These are phyloP conservation scores for Xylaria sp. DNA, from an alignment of 2,329 filamentous ascomycete species.

Conservation along the genomic window DNA sequence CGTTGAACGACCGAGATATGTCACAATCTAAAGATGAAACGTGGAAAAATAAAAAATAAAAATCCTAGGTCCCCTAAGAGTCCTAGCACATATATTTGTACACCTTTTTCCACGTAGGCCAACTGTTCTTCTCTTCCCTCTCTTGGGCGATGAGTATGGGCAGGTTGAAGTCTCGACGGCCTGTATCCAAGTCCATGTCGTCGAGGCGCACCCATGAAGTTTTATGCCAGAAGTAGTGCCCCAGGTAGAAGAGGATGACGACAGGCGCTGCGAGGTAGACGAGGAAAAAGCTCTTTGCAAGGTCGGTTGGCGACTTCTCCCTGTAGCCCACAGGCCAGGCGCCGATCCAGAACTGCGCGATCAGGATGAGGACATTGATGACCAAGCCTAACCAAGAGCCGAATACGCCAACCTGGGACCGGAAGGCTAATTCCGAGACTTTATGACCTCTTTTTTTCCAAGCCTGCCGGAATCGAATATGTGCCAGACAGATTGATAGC, in stretches of 20 bases:
- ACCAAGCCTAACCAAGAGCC: conserved; percentile 84
- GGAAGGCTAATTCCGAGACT: conserved; percentile 83
- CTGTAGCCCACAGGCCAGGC: conserved; percentile 76
- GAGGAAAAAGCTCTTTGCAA: conserved; percentile 77
- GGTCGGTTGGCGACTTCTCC: conserved; percentile 55
- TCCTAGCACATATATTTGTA: conserved; percentile 78
- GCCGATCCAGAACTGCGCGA: conserved; percentile 90
- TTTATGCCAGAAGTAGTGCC: conserved; percentile 79
- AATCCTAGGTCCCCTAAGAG: conserved; percentile 5
- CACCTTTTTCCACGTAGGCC: conserved; percentile 80
- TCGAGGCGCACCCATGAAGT: conserved; percentile 73
- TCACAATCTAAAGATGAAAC: conserved; percentile 18
- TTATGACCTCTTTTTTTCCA: conserved; percentile 76
- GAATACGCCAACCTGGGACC: conserved; percentile 78
- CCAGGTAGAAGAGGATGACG: conserved; percentile 73
- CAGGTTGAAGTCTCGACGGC: conserved; percentile 85
- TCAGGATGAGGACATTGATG: conserved; percentile 79
- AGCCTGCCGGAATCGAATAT: conserved; percentile 90
- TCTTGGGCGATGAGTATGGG: conserved; percentile 83
- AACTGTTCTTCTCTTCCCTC: conserved; percentile 74
- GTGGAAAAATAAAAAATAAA: neutral
- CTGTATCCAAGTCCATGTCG: conserved; percentile 90
- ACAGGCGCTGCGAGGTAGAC: conserved; percentile 77
- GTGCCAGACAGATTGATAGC: conserved; percentile 86
- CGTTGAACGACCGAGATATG: conserved; percentile 9